Percentiles rank a stretch among this genome's conserved stretches.
Evolutionary conservation across 2,329 filamentous ascomycete genomes (phyloP).

Genomic region (Myriosclerotinia scirpicola): DNA sequence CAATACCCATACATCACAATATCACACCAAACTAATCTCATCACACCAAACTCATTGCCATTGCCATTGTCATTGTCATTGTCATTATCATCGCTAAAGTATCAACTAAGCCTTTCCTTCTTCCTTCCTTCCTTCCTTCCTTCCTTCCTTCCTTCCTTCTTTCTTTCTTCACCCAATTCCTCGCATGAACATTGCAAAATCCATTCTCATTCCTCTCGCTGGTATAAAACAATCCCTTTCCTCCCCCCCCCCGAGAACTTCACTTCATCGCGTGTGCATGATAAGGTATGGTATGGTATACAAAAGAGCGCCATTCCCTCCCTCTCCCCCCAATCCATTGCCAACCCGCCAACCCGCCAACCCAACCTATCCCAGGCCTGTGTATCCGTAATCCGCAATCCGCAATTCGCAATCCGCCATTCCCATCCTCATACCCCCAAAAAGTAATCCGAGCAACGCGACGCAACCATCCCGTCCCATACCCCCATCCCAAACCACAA

Average conservation of each 20-base stretch:
- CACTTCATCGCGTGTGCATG: constrained; percentile 1
- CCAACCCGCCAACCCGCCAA: too few relatives aligned
- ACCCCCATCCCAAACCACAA: neutral
- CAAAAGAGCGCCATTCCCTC: constrained; percentile 10
- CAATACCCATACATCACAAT: too few relatives aligned
- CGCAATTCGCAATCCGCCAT: too few relatives aligned
- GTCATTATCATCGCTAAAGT: too few relatives aligned
- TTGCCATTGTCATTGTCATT: too few relatives aligned
- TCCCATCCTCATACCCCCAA: neutral
- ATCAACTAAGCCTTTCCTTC: too few relatives aligned
- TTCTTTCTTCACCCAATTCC: too few relatives aligned
- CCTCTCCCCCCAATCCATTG: neutral
- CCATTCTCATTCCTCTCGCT: neutral
- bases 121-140: too few relatives aligned
- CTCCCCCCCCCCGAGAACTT: neutral
- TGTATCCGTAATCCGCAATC: neutral
- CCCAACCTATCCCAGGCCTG: neutral
- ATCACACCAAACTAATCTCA: too few relatives aligned
- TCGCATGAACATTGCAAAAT: too few relatives aligned
- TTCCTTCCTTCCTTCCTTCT: too few relatives aligned
- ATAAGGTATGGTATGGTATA: constrained; percentile 13
- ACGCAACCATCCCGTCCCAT: neutral
- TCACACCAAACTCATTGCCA: too few relatives aligned
- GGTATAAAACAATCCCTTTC: neutral
- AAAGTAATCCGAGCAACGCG: neutral